Evolutionary conservation across 192 early-diverging fungal genomes (phyloP).

Genomic region (Chytriomyces sp.): DNA sequence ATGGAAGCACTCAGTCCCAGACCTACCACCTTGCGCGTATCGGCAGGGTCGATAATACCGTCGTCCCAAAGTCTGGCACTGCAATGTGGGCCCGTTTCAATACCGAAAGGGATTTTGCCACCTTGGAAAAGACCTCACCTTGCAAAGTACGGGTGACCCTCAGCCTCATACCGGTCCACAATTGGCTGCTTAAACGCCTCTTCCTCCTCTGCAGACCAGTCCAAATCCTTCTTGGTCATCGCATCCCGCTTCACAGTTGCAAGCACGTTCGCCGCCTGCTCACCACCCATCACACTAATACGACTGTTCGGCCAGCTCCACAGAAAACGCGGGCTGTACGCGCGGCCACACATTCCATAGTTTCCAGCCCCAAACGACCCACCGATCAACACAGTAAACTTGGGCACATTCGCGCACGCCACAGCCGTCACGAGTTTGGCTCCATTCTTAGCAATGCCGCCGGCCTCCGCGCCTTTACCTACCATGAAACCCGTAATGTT

Average conservation of each 20-base stretch:
- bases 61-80: slow-evolving; percentile 91
- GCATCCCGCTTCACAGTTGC: slow-evolving; percentile 82
- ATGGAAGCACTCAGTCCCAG: slow-evolving; percentile 79
- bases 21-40: slow-evolving; percentile 86
- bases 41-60: slow-evolving; percentile 86
- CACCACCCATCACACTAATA: slow-evolving; percentile 97
- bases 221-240: slow-evolving; percentile 73
- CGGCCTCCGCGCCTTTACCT: slow-evolving; percentile 87
- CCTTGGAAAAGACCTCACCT: slow-evolving; percentile 25
- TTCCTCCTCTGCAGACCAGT: slow-evolving; percentile 78
- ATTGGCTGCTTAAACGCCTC: slow-evolving; percentile 83
- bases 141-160: slow-evolving; percentile 97
- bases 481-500: slow-evolving; percentile 96
- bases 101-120: background rate
- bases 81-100: background rate
- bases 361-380: slow-evolving; percentile 73
- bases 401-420: slow-evolving; percentile 88
- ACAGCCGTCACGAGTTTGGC: slow-evolving; percentile 96
- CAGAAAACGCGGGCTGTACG: slow-evolving; percentile 89
- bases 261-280: slow-evolving; percentile 91
- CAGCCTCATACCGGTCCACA: slow-evolving; percentile 79
- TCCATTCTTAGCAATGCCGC: slow-evolving; percentile 97
- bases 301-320: slow-evolving; percentile 93
- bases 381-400: slow-evolving; percentile 75
- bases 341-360: slow-evolving; percentile 97